phyloP scores from a whole-genome alignment of 768 basidiomycete species.

The Lyophyllum semitale region DNA sequence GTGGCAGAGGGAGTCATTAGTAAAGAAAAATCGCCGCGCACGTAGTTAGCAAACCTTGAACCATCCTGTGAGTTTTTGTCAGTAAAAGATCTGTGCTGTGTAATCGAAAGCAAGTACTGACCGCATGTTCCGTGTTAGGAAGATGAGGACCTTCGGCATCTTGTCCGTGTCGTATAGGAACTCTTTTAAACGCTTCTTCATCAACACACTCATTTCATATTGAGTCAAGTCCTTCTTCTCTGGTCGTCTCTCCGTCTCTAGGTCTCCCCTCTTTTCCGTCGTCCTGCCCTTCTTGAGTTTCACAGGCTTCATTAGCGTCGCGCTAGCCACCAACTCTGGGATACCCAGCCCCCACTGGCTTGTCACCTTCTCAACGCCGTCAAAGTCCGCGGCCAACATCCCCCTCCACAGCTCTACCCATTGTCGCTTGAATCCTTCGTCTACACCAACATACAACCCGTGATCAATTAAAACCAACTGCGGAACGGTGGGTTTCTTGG shows the following conservation, averaged over 20 bases:
- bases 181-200: constrained; percentile 66
- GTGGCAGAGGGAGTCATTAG: background rate
- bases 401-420: constrained; percentile 81
- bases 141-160: constrained; percentile 77
- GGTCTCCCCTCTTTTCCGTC: constrained; percentile 11
- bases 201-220: constrained; percentile 67
- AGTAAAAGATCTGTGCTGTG: background rate
- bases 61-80: constrained; percentile 36
- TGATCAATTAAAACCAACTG: constrained; percentile 90
- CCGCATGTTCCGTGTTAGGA: constrained; percentile 79
- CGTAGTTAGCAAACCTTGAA: constrained; percentile 38
- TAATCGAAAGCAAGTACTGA: constrained; percentile 19
- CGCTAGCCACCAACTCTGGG: constrained; percentile 75
- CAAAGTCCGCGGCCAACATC: constrained; percentile 58
- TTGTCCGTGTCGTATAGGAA: constrained; percentile 76
- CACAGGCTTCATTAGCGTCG: constrained; percentile 68
- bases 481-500: constrained; percentile 41
- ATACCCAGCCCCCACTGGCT: constrained; percentile 67
- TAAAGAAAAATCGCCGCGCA: constrained; percentile 24
- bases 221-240: constrained; percentile 46
- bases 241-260: constrained; percentile 22
- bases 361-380: constrained; percentile 51
- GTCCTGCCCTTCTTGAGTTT: constrained; percentile 31
- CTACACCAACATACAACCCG: constrained; percentile 80
- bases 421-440: constrained; percentile 67